Evolutionary conservation across 805 yeast species (phyloP).

Genomic region (Nakazawaea wyomingensis): DNA sequence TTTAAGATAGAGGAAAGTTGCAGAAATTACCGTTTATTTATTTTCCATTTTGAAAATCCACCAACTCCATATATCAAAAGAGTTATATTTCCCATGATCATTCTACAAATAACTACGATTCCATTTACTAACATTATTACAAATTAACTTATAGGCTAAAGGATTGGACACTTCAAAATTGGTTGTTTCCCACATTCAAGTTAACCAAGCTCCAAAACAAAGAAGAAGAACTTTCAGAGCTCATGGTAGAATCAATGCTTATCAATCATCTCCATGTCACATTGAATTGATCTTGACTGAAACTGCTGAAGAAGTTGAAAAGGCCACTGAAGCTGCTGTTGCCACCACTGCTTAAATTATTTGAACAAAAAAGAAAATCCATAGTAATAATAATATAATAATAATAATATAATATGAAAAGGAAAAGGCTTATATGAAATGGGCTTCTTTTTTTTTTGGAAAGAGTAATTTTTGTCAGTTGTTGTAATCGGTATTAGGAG

Average conservation of each 20-base stretch:
- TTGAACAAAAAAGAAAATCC: constrained; percentile 1
- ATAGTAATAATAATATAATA: constrained; percentile 10
- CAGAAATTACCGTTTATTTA: no score
- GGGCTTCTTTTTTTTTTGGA: no score
- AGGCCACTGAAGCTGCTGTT: constrained; percentile 62
- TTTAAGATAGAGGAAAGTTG: no score
- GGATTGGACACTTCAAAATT: constrained; percentile 95
- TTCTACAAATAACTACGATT: no score
- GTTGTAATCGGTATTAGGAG: neutral
- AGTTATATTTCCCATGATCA: no score
- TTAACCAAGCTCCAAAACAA: constrained; percentile 99
- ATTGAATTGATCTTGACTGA: constrained; percentile 96
- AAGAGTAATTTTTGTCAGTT: no score
- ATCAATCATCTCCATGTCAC: constrained; percentile 98
- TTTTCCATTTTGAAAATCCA: no score
- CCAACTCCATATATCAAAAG: no score
- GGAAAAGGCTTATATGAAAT: no score
- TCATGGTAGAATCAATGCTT: constrained; percentile 99
- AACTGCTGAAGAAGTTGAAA: constrained; percentile 88
- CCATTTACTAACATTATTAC: constrained; percentile 7
- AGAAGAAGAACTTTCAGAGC: constrained; percentile 99
- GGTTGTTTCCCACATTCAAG: constrained; percentile 97
- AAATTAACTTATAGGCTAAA: constrained; percentile 53
- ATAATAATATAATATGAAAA: no score
- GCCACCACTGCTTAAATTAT: constrained; percentile 6